These are phyloP conservation scores for Sclerotinia borealis DNA, from an alignment of 2,329 filamentous ascomycete species.

Conservation along the genomic window DNA sequence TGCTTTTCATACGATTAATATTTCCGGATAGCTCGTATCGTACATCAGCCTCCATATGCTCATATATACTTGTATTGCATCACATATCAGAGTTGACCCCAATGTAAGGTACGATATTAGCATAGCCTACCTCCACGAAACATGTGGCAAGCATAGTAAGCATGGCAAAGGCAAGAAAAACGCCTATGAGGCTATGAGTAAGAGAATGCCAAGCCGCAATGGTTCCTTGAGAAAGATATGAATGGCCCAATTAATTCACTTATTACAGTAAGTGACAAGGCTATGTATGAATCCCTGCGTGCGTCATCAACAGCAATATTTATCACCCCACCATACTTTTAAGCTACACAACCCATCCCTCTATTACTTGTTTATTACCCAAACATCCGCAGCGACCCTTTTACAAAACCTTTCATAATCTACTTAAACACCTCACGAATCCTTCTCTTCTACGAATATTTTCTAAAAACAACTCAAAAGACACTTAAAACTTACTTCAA, in stretches of 20 bases:
- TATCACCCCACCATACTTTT: slow-evolving; percentile 3
- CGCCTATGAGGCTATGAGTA: neutral
- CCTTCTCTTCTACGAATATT: too few relatives aligned
- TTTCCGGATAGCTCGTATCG: neutral
- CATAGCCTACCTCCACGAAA: neutral
- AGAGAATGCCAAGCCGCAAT: neutral
- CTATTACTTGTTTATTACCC: neutral
- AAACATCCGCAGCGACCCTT: neutral
- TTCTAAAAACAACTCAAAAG: neutral
- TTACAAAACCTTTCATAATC: neutral
- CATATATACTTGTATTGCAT: neutral
- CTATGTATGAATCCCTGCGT: slow-evolving; percentile 6
- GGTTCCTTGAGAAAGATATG: neutral
- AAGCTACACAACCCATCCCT: neutral
- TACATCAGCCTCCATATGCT: neutral
- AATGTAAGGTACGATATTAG: neutral
- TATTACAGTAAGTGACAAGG: neutral
- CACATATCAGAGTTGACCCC: neutral
- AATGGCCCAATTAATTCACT: neutral
- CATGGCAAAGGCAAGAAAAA: neutral
- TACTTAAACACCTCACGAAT: neutral
- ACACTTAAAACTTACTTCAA: slow-evolving; percentile 7
- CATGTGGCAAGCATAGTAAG: neutral
- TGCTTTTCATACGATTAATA: too few relatives aligned
- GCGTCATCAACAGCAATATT: neutral